Percentiles rank a stretch among this genome's conserved stretches.
phyloP scores from a whole-genome alignment of 305 asterid genomes.

The Fraxinus nigra region DNA sequence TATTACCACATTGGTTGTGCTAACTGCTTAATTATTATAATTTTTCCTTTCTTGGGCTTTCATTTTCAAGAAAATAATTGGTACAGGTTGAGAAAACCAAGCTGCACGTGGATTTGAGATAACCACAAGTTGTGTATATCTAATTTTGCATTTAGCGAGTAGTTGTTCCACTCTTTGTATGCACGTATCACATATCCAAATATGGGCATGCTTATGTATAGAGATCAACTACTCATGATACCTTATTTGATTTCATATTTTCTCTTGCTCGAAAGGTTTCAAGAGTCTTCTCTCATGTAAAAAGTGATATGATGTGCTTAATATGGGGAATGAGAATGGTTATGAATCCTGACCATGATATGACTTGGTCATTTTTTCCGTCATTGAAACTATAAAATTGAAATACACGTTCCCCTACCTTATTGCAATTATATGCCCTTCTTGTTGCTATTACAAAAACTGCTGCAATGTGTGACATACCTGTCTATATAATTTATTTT shows the following conservation, averaged over 20 bases:
- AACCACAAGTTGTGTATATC: neutral
- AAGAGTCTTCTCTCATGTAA: neutral
- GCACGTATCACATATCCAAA: neutral
- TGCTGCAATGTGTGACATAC: constrained; percentile 12
- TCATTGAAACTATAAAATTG: neutral
- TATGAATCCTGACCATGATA: neutral
- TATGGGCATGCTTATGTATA: neutral
- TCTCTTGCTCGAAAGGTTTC: neutral
- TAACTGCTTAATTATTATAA: neutral
- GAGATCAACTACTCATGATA: neutral
- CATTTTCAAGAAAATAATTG: neutral
- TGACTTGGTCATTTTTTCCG: neutral
- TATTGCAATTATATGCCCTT: constrained; percentile 2
- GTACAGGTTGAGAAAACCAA: neutral
- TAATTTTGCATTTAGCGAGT: neutral
- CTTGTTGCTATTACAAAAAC: constrained; percentile 3
- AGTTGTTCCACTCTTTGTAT: neutral
- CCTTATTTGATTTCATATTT: neutral
- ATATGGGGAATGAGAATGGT: neutral
- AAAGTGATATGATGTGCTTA: neutral
- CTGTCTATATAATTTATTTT: neutral
- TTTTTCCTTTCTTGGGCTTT: neutral
- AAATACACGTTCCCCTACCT: neutral
- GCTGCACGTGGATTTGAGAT: neutral
- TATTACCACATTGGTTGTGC: neutral